These are phyloP conservation scores for Candida awuae DNA, from an alignment of 805 yeast genomes.

Conservation along the genomic window DNA sequence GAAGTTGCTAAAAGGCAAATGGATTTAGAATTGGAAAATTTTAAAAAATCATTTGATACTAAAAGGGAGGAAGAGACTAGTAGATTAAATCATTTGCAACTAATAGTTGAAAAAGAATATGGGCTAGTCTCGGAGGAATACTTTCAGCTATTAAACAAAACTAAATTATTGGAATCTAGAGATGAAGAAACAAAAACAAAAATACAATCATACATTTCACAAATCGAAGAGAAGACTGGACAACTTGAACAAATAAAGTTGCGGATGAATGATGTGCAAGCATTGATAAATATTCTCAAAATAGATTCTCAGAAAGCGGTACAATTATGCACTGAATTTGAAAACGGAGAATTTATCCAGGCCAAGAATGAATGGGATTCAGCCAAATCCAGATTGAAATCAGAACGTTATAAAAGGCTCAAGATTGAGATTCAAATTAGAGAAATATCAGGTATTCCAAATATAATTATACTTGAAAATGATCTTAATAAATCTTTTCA, in stretches of 20 bases:
- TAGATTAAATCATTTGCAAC: background rate
- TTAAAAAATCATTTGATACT: constrained; percentile 3
- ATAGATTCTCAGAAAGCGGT: constrained; percentile 1
- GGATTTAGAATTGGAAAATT: constrained; percentile 9
- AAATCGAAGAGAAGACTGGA: constrained; percentile 2
- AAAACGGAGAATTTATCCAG: constrained; percentile 3
- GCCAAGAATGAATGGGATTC: constrained; percentile 1
- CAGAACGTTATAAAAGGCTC: constrained; percentile 17
- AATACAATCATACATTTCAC: background rate
- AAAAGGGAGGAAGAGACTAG: background rate
- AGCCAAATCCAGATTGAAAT: constrained; percentile 4
- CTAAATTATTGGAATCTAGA: too few species aligned
- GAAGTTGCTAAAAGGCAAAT: constrained; percentile 10
- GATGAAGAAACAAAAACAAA: too few species aligned
- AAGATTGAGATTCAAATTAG: constrained; percentile 20
- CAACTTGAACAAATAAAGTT: constrained; percentile 6
- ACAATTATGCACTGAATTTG: constrained; percentile 6
- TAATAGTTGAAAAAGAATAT: background rate
- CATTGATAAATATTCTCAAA: background rate
- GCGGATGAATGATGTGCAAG: constrained; percentile 4
- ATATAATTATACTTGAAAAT: constrained; percentile 10
- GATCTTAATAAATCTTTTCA: background rate
- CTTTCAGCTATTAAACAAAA: too few species aligned
- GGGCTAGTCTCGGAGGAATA: background rate
- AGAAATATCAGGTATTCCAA: constrained; percentile 15